Evolutionary conservation across 192 early-diverging fungal species (phyloP).

Genomic region (Chytriomyces confervae): DNA sequence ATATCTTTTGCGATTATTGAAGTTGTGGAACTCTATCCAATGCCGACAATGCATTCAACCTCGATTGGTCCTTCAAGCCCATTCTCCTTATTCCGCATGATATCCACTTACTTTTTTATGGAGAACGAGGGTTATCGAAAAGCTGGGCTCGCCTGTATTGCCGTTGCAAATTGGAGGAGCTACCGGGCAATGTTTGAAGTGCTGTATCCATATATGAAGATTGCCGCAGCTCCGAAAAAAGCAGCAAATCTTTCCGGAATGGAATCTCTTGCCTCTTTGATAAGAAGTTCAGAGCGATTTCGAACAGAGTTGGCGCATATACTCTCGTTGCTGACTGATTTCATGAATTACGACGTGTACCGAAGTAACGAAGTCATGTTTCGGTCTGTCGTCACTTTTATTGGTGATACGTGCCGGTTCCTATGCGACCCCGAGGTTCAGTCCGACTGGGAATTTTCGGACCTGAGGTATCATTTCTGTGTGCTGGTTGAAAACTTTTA

Average conservation of each 20-base stretch:
- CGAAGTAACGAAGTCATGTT: conserved; percentile 68
- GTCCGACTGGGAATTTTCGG: conserved; percentile 86
- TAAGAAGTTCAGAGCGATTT: conserved; percentile 69
- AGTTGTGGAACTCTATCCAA: conserved; percentile 31
- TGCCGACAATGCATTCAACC: background rate
- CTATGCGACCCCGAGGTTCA: conserved; percentile 78
- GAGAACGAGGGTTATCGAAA: conserved; percentile 73
- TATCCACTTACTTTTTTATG: conserved; percentile 69
- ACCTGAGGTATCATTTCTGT: conserved; percentile 88
- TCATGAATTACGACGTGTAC: conserved; percentile 62
- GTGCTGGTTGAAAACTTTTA: conserved; percentile 86
- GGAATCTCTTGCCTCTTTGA: background rate
- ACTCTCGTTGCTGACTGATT: conserved; percentile 69
- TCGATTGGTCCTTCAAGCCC: conserved; percentile 1
- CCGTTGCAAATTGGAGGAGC: conserved; percentile 65
- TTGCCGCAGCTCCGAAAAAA: conserved; percentile 41
- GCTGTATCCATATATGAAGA: conserved; percentile 62
- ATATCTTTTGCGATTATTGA: conserved; percentile 75
- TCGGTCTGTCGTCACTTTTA: conserved; percentile 70
- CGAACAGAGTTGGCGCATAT: conserved; percentile 77
- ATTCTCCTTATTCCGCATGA: conserved; percentile 64
- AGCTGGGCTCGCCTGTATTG: conserved; percentile 67
- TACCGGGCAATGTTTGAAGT: conserved; percentile 76
- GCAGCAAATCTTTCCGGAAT: conserved; percentile 11
- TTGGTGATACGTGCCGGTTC: conserved; percentile 52